A percentile compares a stretch with the other conserved stretches of the same genome.
Conservation (phyloP, 2,329 filamentous ascomycete species). For the Pyrenophora tritici-repentis region DNA sequence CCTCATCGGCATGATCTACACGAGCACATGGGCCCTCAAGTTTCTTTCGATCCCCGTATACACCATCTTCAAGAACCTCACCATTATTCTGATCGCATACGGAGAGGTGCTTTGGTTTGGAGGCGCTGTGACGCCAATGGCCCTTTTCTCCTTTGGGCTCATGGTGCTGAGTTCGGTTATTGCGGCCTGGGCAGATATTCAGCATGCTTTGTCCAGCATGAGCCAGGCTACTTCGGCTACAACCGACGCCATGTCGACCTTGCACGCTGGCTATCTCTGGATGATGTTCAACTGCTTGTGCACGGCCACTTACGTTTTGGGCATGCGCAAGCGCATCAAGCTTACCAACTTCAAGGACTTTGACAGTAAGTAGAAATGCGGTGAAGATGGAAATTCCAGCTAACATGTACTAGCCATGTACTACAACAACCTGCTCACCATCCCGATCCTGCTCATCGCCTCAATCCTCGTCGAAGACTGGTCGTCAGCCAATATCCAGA, state of each 20-base stretch:
- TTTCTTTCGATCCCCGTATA: slow-evolving; percentile 98
- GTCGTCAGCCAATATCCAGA: slow-evolving; percentile 79
- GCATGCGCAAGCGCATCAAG: slow-evolving; percentile 99
- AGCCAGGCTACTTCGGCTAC: slow-evolving; percentile 61
- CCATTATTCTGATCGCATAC: slow-evolving; percentile 97
- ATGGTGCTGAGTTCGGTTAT: slow-evolving; percentile 96
- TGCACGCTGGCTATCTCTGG: slow-evolving; percentile 96
- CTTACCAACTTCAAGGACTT: slow-evolving; percentile 99
- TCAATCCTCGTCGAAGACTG: slow-evolving; percentile 89
- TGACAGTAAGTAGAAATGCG: slow-evolving; percentile 73
- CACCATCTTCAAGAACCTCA: slow-evolving; percentile 99
- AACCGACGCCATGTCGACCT: slow-evolving; percentile 77
- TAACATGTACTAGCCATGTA: slow-evolving; percentile 78
- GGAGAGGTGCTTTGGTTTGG: slow-evolving; percentile 99
- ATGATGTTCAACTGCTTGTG: slow-evolving; percentile 97
- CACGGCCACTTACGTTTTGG: slow-evolving; percentile 84
- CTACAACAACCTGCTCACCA: slow-evolving; percentile 98
- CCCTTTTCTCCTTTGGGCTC: slow-evolving; percentile 89
- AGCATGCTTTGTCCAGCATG: slow-evolving; percentile 74
- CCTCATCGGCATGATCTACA: slow-evolving; percentile 99
- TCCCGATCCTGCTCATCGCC: slow-evolving; percentile 83
- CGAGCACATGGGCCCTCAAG: slow-evolving; percentile 91
- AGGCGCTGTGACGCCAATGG: slow-evolving; percentile 83
- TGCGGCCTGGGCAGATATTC: slow-evolving; percentile 96
- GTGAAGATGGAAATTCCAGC: neutral